These are phyloP conservation scores for Populus trichocarpa DNA, from an alignment of 441 rosid genomes.

Conservation along the genomic window DNA sequence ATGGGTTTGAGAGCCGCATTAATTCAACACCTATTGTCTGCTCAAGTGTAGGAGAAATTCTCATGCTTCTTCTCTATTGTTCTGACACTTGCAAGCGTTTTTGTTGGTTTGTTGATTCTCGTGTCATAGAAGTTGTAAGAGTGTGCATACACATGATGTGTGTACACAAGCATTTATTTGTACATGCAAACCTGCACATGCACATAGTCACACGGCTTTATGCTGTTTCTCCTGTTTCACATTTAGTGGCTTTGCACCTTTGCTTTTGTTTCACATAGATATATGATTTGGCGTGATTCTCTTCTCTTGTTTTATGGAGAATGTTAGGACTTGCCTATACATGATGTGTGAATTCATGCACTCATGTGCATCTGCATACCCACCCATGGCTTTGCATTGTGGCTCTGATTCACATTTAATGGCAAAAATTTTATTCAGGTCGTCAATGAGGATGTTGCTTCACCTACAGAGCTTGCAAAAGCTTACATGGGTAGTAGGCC, in stretches of 20 bases:
- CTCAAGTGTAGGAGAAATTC: slow-evolving; percentile 40
- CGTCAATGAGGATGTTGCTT: slow-evolving; percentile 61
- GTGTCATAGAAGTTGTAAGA: background rate
- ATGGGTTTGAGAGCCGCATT: slow-evolving; percentile 33
- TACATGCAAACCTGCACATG: background rate
- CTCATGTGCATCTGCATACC: background rate
- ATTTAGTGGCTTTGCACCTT: background rate
- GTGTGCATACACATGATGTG: background rate
- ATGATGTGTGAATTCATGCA: background rate
- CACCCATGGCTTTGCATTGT: background rate
- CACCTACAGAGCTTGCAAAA: slow-evolving; percentile 96
- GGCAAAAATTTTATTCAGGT: slow-evolving; percentile 50
- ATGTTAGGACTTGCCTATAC: background rate
- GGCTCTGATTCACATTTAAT: slow-evolving; percentile 26
- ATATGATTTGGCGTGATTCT: slow-evolving; percentile 7
- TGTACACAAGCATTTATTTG: background rate
- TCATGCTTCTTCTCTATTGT: background rate
- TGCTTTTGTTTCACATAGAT: background rate
- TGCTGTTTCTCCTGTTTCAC: background rate
- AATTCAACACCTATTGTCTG: slow-evolving; percentile 46
- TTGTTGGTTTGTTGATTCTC: slow-evolving; percentile 7
- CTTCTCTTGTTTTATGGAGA: background rate
- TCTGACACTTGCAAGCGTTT: slow-evolving; percentile 3
- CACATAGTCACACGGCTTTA: background rate
- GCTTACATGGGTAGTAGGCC: slow-evolving; percentile 90